Conservation (phyloP, 2,329 filamentous ascomycete genomes). For the Dendrostoma leiphaemia region DNA sequence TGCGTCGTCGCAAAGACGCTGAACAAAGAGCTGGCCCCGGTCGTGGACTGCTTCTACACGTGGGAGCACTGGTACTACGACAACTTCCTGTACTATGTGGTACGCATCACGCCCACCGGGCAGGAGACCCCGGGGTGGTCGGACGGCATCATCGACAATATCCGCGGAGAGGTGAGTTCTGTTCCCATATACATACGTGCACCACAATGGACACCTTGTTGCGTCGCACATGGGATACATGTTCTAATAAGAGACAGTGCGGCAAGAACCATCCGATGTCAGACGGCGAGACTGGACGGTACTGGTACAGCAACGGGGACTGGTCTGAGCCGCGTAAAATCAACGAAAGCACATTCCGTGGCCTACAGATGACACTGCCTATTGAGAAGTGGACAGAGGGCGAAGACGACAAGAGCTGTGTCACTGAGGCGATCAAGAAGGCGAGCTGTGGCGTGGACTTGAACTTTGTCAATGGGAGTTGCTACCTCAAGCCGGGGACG, state of each 20-base stretch:
- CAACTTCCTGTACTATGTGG: constrained; percentile 9
- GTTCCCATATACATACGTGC: not conserved
- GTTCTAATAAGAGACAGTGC: too few relatives aligned
- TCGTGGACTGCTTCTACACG: constrained; percentile 9
- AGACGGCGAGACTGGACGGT: not conserved
- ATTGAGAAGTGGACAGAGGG: not conserved
- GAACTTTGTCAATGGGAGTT: not conserved
- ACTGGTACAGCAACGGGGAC: not conserved
- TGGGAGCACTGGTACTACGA: constrained; percentile 1
- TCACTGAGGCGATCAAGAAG: constrained; percentile 1
- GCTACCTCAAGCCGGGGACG: not conserved
- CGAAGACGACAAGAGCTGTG: constrained; percentile 1
- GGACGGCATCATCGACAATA: not conserved
- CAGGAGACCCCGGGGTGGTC: not conserved
- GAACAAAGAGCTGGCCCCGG: constrained; percentile 4
- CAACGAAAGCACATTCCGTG: not conserved
- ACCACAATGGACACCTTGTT: not conserved
- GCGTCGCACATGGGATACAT: too few relatives aligned
- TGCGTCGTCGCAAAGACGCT: not conserved
- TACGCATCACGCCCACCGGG: constrained; percentile 5
- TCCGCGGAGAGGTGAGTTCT: not conserved
- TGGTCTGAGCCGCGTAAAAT: not conserved
- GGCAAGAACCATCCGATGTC: not conserved
- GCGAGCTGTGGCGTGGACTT: constrained; percentile 2
- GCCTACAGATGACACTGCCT: constrained; percentile 5